These are phyloP conservation scores for Citeromyces nyonsensis DNA, from an alignment of 805 yeast genomes.

Conservation along the genomic window DNA sequence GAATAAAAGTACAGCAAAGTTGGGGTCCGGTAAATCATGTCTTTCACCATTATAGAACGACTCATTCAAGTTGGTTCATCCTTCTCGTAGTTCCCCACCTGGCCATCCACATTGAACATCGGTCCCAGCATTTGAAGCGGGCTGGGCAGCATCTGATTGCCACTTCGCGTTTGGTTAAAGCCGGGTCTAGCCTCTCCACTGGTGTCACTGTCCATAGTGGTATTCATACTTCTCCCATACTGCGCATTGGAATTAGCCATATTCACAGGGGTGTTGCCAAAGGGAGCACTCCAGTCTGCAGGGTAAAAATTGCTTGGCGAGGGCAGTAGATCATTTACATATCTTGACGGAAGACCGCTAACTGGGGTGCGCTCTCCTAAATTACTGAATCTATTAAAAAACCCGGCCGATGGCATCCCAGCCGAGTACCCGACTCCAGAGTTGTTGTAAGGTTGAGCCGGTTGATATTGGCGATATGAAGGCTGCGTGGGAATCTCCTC, in stretches of 20 bases:
- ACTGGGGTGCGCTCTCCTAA: constrained; percentile 55
- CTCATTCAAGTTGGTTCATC: too few relatives aligned
- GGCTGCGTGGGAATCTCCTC: too few relatives aligned
- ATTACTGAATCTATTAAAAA: not conserved
- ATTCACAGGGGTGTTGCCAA: constrained; percentile 17
- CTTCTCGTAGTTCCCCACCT: too few relatives aligned
- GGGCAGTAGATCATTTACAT: constrained; percentile 59
- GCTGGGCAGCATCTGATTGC: constrained; percentile 10
- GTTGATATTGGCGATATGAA: too few relatives aligned
- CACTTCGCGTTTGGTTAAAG: constrained; percentile 5
- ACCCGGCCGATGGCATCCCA: too few relatives aligned
- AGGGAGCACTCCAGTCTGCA: constrained; percentile 37
- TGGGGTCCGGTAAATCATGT: too few relatives aligned
- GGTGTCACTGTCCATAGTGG: not conserved
- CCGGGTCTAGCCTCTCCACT: constrained; percentile 2
- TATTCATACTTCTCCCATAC: constrained; percentile 4
- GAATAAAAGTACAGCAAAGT: too few relatives aligned
- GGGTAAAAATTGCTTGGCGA: constrained; percentile 70
- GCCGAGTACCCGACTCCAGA: too few relatives aligned
- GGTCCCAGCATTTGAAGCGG: constrained; percentile 12
- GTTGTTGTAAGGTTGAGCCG: too few relatives aligned
- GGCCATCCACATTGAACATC: not conserved
- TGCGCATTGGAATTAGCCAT: constrained; percentile 15
- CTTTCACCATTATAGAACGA: not conserved
- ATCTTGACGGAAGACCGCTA: constrained; percentile 54